These are phyloP conservation scores for Lentinus brumalis DNA, from an alignment of 768 basidiomycete genomes.

Conservation along the genomic window DNA sequence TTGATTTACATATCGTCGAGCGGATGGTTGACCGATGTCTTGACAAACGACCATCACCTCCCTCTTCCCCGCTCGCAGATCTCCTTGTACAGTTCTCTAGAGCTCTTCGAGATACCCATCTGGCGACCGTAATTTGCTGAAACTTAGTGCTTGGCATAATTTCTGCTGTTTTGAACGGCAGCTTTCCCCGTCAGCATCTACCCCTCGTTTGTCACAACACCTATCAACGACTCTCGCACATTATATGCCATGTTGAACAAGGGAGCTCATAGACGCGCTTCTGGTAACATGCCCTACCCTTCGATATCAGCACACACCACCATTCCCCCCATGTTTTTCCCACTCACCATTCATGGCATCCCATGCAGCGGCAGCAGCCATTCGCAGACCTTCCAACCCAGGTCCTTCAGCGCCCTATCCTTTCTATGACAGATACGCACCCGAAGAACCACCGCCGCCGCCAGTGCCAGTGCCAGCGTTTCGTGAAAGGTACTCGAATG, in stretches of 20 bases:
- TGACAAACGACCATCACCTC: constrained; percentile 16
- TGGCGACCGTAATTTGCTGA: constrained; percentile 4
- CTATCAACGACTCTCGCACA: background rate
- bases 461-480: constrained; percentile 35
- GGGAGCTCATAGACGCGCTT: constrained; percentile 10
- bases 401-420: constrained; percentile 43
- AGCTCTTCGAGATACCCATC: constrained; percentile 16
- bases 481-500: constrained; percentile 42
- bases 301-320: constrained; percentile 42
- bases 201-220: constrained; percentile 17
- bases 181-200: background rate
- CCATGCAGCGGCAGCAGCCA: constrained; percentile 19
- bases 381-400: constrained; percentile 40
- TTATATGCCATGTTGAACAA: constrained; percentile 16
- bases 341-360: constrained; percentile 13
- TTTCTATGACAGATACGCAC: constrained; percentile 55
- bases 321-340: constrained; percentile 10
- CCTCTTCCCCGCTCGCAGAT: constrained; percentile 3
- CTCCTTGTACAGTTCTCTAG: constrained; percentile 16
- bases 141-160: constrained; percentile 18
- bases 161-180: background rate
- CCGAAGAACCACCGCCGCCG: constrained; percentile 22
- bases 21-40: constrained; percentile 11
- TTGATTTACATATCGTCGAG: too few relatives aligned
- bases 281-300: constrained; percentile 28